Conservation (phyloP, 495 filamentous ascomycete genomes). For the Aspergillus egyptiacus region DNA sequence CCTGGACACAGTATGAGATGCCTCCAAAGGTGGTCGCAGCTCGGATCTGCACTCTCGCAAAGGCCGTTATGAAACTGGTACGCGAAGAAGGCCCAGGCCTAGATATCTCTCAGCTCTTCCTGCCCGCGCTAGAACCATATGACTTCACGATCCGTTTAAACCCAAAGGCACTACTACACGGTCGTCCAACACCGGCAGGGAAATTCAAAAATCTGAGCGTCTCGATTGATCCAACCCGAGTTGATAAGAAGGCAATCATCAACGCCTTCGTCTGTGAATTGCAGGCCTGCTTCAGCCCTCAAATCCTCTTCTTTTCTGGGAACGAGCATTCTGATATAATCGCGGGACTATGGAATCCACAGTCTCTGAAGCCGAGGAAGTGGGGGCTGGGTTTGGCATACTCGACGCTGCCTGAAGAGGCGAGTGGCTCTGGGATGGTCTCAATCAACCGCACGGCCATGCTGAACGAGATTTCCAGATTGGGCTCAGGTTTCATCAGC, state of each 20-base stretch:
- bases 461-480: constrained; percentile 65
- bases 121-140: constrained; percentile 62
- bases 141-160: constrained; percentile 77
- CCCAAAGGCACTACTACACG: constrained; percentile 34
- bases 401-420: constrained; percentile 54
- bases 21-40: constrained; percentile 79
- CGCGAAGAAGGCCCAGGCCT: constrained; percentile 52
- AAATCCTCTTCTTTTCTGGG: constrained; percentile 70
- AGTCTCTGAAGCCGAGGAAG: constrained; percentile 37
- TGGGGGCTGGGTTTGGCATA: constrained; percentile 67
- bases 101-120: constrained; percentile 60
- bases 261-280: constrained; percentile 54
- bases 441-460: constrained; percentile 68
- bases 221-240: constrained; percentile 10
- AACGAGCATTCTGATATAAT: constrained; percentile 51
- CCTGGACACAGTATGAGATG: constrained; percentile 64
- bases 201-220: constrained; percentile 69
- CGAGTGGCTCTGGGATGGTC: constrained; percentile 32
- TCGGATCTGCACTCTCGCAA: constrained; percentile 74
- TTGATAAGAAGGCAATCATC: constrained; percentile 35
- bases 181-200: constrained; percentile 19
- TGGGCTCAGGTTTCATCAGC: constrained; percentile 41
- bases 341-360: constrained; percentile 79
- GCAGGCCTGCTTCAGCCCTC: constrained; percentile 51
- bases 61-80: constrained; percentile 57